A percentile compares a stretch with the other conserved stretches of the same genome.
These are phyloP conservation scores for Azolla pinnata DNA, from an alignment of 75 land plant genomes.

Conservation along the genomic window DNA sequence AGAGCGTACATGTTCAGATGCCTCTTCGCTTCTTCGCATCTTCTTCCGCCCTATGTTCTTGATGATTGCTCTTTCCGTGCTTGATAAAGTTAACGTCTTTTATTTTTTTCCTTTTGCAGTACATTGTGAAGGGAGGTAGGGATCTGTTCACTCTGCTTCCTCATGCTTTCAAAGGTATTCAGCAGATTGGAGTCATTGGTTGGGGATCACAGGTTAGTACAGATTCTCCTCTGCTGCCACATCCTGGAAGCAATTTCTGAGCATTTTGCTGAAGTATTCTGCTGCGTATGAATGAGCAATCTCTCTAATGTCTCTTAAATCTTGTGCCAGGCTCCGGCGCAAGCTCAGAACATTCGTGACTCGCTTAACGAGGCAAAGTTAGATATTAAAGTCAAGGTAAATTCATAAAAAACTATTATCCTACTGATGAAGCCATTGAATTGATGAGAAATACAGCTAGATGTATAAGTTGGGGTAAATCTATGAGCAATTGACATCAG, in stretches of 20 bases:
- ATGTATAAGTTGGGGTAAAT: not conserved
- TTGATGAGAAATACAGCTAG: not conserved
- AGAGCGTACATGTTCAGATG: not conserved
- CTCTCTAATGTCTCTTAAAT: too few relatives aligned
- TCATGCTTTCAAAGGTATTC: conserved; percentile 85
- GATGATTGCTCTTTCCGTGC: not conserved
- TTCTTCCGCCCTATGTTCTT: not conserved
- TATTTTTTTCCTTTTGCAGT: conserved; percentile 26
- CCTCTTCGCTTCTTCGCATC: too few relatives aligned
- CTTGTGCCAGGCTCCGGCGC: conserved; percentile 96
- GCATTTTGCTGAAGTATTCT: not conserved
- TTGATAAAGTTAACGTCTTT: not conserved
- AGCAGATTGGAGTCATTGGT: conserved; percentile 95
- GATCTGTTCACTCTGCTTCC: conserved; percentile 75
- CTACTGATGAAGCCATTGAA: too few relatives aligned
- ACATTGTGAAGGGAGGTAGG: conserved; percentile 92
- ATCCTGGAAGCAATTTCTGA: too few relatives aligned
- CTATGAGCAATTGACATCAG: too few relatives aligned
- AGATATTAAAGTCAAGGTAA: conserved; percentile 91
- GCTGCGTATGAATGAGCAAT: too few relatives aligned
- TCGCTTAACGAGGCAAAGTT: conserved; percentile 73
- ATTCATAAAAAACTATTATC: too few relatives aligned
- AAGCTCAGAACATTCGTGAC: conserved; percentile 94
- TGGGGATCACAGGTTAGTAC: conserved; percentile 99
- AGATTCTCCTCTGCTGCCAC: too few relatives aligned